These are phyloP conservation scores for Coniosporium tulheliwenetii DNA, from an alignment of 2,329 filamentous ascomycete species.

Conservation along the genomic window DNA sequence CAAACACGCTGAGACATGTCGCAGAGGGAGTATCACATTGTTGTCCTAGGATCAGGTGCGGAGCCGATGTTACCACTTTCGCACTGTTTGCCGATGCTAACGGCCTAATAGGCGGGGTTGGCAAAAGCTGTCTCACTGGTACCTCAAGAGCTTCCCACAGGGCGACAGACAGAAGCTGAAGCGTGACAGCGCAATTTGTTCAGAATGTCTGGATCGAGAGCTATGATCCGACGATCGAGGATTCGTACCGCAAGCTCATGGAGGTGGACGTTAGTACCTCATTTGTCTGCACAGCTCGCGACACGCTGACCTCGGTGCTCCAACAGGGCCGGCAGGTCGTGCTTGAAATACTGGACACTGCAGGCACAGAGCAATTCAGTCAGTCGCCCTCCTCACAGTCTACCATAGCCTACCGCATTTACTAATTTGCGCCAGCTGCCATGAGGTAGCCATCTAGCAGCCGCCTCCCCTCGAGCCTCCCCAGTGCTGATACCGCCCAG, in stretches of 20 bases:
- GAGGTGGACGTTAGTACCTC: constrained; percentile 61
- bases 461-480: too few species aligned
- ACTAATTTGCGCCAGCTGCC: constrained; percentile 26
- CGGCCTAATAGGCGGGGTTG: constrained; percentile 55
- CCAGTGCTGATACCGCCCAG: constrained; percentile 19
- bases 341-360: constrained; percentile 82
- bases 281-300: background rate
- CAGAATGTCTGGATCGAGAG: constrained; percentile 87
- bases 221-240: constrained; percentile 47
- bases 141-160: background rate
- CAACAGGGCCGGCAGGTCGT: constrained; percentile 69
- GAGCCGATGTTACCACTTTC: constrained; percentile 5
- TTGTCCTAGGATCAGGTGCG: constrained; percentile 65
- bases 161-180: background rate
- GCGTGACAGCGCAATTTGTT: constrained; percentile 66
- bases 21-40: constrained; percentile 63
- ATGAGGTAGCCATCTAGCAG: constrained; percentile 32
- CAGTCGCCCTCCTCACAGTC: constrained; percentile 22
- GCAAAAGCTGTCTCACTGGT: constrained; percentile 88
- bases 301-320: constrained; percentile 5
- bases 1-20: constrained; percentile 1
- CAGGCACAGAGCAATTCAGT: constrained; percentile 89
- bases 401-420: background rate
- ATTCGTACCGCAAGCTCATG: constrained; percentile 44
- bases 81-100: constrained; percentile 2